phyloP scores from a whole-genome alignment of 495 filamentous ascomycete genomes.

The Penicillium angulare region DNA sequence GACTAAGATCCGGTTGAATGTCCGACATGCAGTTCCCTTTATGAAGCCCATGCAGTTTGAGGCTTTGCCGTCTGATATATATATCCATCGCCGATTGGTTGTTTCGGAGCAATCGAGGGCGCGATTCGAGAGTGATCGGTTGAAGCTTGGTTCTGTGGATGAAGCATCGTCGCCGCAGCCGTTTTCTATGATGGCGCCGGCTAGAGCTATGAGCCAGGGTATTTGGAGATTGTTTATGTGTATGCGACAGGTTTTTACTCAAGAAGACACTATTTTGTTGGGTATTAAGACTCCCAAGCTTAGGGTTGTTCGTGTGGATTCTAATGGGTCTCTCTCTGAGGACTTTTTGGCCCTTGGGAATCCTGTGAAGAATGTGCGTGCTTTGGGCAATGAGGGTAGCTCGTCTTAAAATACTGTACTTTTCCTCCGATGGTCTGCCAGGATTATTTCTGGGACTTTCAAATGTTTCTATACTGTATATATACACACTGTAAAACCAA shows the following conservation, averaged over 20 bases:
- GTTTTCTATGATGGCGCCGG: conserved; percentile 38
- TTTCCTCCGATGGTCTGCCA: too few relatives aligned
- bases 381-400: too few relatives aligned
- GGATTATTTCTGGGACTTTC: too few relatives aligned
- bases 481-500: conserved; percentile 9
- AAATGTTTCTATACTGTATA: neutral
- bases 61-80: conserved; percentile 3
- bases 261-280: conserved; percentile 47
- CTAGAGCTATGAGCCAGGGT: conserved; percentile 31
- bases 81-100: conserved; percentile 26
- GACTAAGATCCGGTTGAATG: conserved; percentile 33
- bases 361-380: too few relatives aligned
- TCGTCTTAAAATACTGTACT: too few relatives aligned
- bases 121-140: conserved; percentile 20
- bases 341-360: conserved; percentile 38
- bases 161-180: conserved; percentile 15
- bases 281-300: conserved; percentile 41
- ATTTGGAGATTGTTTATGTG: conserved; percentile 38
- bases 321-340: conserved; percentile 35
- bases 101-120: conserved; percentile 20
- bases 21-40: conserved; percentile 45
- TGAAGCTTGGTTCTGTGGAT: conserved; percentile 13
- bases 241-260: conserved; percentile 43
- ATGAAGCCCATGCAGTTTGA: conserved; percentile 37
- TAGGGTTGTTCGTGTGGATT: conserved; percentile 39